phyloP scores from a whole-genome alignment of 2,329 filamentous ascomycete species.

The Trichoderma sp. region DNA sequence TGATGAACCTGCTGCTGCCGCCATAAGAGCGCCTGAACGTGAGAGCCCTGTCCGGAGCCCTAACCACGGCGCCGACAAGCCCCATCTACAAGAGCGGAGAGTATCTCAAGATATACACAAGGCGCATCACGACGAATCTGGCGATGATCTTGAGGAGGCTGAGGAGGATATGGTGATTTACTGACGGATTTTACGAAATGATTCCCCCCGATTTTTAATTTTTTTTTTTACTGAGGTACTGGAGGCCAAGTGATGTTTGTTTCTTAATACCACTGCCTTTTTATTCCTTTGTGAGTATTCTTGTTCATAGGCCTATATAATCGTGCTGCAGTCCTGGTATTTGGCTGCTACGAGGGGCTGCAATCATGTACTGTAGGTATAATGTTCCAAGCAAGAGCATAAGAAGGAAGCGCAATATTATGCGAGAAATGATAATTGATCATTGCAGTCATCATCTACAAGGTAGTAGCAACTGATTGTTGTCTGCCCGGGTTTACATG shows the following conservation, averaged over 20 bases:
- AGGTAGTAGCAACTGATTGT: not conserved
- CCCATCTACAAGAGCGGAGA: constrained; percentile 1
- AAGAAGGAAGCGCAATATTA: not conserved
- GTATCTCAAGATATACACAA: constrained; percentile 37
- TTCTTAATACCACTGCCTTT: not conserved
- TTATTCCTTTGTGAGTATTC: not conserved
- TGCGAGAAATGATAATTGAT: not conserved
- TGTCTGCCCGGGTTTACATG: not conserved
- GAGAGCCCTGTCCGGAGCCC: constrained; percentile 29
- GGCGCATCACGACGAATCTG: constrained; percentile 68
- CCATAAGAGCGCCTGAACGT: constrained; percentile 18
- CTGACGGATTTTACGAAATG: constrained; percentile 46
- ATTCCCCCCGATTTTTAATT: constrained; percentile 14
- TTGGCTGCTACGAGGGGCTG: not conserved
- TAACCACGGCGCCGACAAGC: not conserved
- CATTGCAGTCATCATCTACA: not conserved
- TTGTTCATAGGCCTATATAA: not conserved
- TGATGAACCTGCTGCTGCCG: constrained; percentile 36
- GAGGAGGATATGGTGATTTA: constrained; percentile 94
- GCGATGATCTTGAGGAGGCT: constrained; percentile 78
- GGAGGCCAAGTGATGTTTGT: constrained; percentile 13
- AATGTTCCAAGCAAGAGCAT: not conserved
- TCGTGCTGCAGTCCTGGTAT: not conserved
- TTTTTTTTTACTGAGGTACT: not conserved
- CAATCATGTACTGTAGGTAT: not conserved